Base-by-base conservation (phyloP, 768 basidiomycete species). In the Russula virescens region DNA sequence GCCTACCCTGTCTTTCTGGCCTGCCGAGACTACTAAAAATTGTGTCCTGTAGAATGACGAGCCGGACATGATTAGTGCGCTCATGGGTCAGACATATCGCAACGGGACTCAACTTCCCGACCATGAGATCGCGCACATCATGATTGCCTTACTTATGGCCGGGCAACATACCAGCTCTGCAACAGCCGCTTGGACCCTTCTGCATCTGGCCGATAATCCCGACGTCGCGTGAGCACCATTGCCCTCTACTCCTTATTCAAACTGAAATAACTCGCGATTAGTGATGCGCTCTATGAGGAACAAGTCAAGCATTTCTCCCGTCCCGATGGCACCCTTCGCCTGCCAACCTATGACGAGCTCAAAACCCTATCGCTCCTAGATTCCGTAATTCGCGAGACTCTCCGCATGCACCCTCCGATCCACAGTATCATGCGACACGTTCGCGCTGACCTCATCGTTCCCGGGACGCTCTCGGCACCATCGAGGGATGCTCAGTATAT, bases 81-180 rank as follows among this genome's bases (percentile, higher is more conserved):
- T 99, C 21, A 81, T 87, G 75, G 80, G 85, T 64, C 90, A 94
- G 71, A 82, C 78, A 55, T 98, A 99, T 76, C 89, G 90, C 66
- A 80, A 83, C 68, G 97, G 97, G 60, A 79, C 81, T 49, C 71
- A 79, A 2, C 80, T 98, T 45, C 81, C 80, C 64, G 94, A 99
- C 71, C 87, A 89, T 68, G 93, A 98, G 74, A 89, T 98, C 63
- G 94, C 97, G 0, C 97, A 98, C 72, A 95, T 99, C 71, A 86
- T 99, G 88, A 99, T 98, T 70, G 97, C 97, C 18, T 83, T 99
- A 50, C 86, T 99, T 66, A 98, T 99, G 97, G 97, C 97, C 48
- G 97, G 97, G 43, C 97, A 99, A 76, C 97, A 99, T 75, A 99
- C 97, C 0, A 92, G 90, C 69, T 97, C 97, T 16, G 88, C 97